Percentiles rank a stretch among this genome's conserved stretches.
Evolutionary conservation across 2,329 filamentous ascomycete species (phyloP).

Genomic region (Celoporthe dispersa): DNA sequence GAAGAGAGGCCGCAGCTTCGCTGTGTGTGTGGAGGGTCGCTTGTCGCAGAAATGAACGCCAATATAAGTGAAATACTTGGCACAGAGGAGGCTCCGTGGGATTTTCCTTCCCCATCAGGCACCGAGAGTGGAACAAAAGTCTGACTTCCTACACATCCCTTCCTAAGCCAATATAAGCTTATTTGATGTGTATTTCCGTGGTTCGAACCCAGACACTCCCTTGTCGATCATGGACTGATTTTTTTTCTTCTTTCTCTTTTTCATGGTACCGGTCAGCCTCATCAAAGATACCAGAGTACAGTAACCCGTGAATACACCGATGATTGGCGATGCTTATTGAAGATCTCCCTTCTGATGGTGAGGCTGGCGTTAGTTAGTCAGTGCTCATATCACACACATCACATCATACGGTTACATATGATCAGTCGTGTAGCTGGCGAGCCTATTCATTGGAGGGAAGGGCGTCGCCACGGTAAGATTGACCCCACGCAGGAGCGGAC

Average conservation of each 20-base stretch:
- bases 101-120: background rate
- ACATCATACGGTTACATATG: background rate
- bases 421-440: background rate
- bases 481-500: background rate
- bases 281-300: no score
- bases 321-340: background rate
- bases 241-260: background rate
- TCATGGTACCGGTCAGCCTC: background rate
- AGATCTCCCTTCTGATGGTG: background rate
- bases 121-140: background rate
- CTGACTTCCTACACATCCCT: background rate
- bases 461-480: background rate
- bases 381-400: background rate
- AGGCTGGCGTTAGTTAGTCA: background rate
- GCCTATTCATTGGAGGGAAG: background rate
- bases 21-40: background rate
- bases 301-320: background rate
- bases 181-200: background rate
- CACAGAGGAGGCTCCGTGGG: background rate
- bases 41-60: background rate
- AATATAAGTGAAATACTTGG: background rate
- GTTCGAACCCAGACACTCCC: background rate
- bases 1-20: background rate
- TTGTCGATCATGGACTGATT: background rate
- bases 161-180: conserved; percentile 1